phyloP scores from a whole-genome alignment of 257 asterid species.

The Solanum pinnatisectum region DNA sequence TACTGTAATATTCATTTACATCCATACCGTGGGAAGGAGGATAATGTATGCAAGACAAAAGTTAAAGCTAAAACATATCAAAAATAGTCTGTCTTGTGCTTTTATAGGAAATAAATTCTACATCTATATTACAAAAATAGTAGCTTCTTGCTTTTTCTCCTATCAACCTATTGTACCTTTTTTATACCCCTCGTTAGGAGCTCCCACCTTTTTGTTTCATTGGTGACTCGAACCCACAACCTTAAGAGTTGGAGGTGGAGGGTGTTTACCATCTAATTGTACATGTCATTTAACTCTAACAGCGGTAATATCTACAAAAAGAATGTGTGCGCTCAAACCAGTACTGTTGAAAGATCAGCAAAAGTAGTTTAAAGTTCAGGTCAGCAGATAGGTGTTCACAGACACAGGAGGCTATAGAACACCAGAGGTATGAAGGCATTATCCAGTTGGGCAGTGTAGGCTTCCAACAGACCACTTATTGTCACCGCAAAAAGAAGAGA shows the following conservation, averaged over 20 bases:
- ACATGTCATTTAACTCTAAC: conserved; percentile 8
- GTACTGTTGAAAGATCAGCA: background rate
- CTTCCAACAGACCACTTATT: conserved; percentile 80
- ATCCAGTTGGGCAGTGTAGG: conserved; percentile 93
- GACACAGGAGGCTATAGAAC: conserved; percentile 87
- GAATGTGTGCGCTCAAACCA: background rate
- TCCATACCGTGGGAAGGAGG: background rate
- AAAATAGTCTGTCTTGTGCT: background rate
- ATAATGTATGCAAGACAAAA: background rate
- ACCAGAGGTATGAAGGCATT: conserved; percentile 96
- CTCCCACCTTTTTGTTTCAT: background rate
- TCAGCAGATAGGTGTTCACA: conserved; percentile 15
- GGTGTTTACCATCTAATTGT: background rate
- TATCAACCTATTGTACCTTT: background rate
- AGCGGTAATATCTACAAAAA: conserved; percentile 23
- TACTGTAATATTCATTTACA: background rate
- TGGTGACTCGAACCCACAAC: background rate
- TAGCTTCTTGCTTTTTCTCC: background rate
- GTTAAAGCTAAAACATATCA: background rate
- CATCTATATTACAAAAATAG: background rate
- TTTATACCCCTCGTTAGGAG: background rate
- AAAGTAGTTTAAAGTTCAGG: background rate
- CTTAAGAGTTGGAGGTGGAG: background rate
- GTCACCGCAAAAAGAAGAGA: conserved; percentile 78
- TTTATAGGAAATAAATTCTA: background rate